Evolutionary conservation across 1,139 yeast genomes (phyloP), one percentile per base, ranked within the genome.

Genomic region (Taphrina deformans): DNA sequence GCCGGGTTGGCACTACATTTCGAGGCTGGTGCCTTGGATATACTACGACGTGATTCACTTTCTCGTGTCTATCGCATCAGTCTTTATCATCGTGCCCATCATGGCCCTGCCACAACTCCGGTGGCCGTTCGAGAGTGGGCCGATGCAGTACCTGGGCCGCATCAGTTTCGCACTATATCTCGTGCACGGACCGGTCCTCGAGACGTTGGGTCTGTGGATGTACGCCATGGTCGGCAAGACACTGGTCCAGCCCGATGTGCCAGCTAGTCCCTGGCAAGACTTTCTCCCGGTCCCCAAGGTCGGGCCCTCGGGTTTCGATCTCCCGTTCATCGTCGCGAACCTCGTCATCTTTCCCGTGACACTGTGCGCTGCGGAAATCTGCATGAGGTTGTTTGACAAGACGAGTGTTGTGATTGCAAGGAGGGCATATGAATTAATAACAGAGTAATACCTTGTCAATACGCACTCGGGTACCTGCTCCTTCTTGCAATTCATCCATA

Each of bases 161-260:
- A 48, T 59, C 46, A 48, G 56, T 12, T 59, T 59, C 51, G 21
- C 56, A 21, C 26, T 59, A 10, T 59, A 59, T 21, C 63, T 59
- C 24, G 56, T 59, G 38, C 63, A 59, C 50, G 63, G 63, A 40
- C 56, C 63, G 7, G 16, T 59, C 35, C 12, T 59, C 50, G 55
- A 52, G 51, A 48, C 55, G 10, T 24, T 50, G 14, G 63, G 56
- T 10, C 18, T 16, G 5, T 26, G 26, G 21, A 16, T 48, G 38
- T 59, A 59, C 41, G 40, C 41, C 23, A 31, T 44, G 21, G 55
- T 52, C n/a, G 63, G 63, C 35, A 48, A 52, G 29, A 27, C 44
- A 7, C 29, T 41, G 14, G 50, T 50, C 18, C 23, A 41, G 21
- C 24, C 44, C 24, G 52, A 58, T 33, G 24, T 29, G 23, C 27